Conservation (phyloP, 305 asterid species). For the Rubia peregrina region DNA sequence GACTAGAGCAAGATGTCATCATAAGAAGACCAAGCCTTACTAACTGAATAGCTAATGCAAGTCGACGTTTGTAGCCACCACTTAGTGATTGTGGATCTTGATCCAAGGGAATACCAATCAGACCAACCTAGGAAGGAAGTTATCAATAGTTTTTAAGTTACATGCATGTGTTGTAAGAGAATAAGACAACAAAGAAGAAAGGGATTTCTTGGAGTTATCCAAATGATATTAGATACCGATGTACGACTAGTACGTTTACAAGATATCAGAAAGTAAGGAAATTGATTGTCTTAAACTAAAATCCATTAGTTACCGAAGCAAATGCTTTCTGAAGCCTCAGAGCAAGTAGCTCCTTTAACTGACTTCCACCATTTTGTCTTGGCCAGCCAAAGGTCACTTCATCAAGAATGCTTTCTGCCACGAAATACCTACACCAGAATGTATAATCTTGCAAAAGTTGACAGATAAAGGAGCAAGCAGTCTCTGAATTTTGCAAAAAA, state of each 20-base stretch:
- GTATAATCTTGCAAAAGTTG: conserved; percentile 4
- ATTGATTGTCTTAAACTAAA: conserved; percentile 6
- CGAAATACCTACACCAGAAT: conserved; percentile 54
- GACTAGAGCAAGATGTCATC: background rate
- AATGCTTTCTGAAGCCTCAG: conserved; percentile 78
- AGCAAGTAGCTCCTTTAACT: conserved; percentile 74
- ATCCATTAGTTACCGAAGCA: conserved; percentile 45
- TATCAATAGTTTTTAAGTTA: background rate
- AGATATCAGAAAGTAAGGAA: conserved; percentile 15
- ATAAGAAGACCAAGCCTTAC: conserved; percentile 33
- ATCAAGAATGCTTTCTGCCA: conserved; percentile 85
- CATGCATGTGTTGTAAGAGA: background rate
- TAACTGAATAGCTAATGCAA: conserved; percentile 86
- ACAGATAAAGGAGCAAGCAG: background rate
- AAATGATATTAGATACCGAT: background rate
- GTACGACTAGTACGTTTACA: background rate
- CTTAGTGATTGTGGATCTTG: conserved; percentile 84
- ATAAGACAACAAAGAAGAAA: background rate
- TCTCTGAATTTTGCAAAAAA: background rate
- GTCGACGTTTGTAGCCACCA: conserved; percentile 96
- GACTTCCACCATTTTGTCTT: conserved; percentile 66
- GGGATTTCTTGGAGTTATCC: background rate
- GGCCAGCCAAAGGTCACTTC: conserved; percentile 97
- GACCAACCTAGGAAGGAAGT: conserved; percentile 57
- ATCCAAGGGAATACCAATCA: conserved; percentile 80